Evolutionary conservation across 2,329 filamentous ascomycete species (phyloP).

Genomic region (Massarina eburnea): DNA sequence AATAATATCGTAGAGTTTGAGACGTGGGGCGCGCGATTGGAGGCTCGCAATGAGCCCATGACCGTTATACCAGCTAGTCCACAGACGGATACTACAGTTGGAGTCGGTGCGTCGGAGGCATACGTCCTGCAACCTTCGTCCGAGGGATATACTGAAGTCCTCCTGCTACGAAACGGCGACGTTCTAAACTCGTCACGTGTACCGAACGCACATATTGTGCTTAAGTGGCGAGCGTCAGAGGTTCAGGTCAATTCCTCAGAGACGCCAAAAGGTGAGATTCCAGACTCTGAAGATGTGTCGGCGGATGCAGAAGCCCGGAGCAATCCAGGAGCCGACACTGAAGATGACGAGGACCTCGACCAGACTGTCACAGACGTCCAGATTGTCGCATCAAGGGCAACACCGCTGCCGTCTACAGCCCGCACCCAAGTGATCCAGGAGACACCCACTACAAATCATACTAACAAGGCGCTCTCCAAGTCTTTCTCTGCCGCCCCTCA

Average conservation of each 20-base stretch:
- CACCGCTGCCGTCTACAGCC: slow-evolving; percentile 25
- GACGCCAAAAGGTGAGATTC: slow-evolving; percentile 13
- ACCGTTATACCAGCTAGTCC: slow-evolving; percentile 17
- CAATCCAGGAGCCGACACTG: slow-evolving; percentile 21
- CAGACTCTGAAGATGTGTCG: slow-evolving; percentile 1
- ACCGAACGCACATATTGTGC: slow-evolving; percentile 10
- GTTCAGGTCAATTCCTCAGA: slow-evolving; percentile 37
- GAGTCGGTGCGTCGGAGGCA: slow-evolving; percentile 6
- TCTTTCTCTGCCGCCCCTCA: slow-evolving; percentile 15
- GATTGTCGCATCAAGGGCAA: slow-evolving; percentile 18
- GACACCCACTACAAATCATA: slow-evolving; percentile 29
- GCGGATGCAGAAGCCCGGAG: slow-evolving; percentile 3
- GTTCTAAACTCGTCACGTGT: slow-evolving; percentile 16
- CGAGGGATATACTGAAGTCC: slow-evolving; percentile 19
- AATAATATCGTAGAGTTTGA: slow-evolving; percentile 14
- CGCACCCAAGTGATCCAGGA: slow-evolving; percentile 35
- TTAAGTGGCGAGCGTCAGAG: slow-evolving; percentile 21
- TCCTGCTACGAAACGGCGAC: slow-evolving; percentile 34
- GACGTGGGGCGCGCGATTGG: slow-evolving; percentile 25
- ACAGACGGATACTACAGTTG: neutral
- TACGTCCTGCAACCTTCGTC: slow-evolving; percentile 23
- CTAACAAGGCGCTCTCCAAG: neutral
- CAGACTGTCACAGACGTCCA: slow-evolving; percentile 15
- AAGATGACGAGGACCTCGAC: slow-evolving; percentile 27
- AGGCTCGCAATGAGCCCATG: slow-evolving; percentile 22